phyloP scores from a whole-genome alignment of 2,329 filamentous ascomycete genomes.

The Sporothrix pallida region DNA sequence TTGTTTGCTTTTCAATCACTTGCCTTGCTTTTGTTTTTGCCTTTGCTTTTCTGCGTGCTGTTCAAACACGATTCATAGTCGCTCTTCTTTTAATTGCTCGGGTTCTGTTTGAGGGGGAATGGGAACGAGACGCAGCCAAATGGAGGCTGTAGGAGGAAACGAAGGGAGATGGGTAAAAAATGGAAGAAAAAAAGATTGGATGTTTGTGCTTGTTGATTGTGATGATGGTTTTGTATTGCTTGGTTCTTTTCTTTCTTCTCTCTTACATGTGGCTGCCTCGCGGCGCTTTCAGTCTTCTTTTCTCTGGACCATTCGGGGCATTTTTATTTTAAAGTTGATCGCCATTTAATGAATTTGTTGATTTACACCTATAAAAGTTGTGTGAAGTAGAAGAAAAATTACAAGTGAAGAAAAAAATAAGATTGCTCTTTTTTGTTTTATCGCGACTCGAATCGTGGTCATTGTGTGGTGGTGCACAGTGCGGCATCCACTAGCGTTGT shows the following conservation, averaged over 20 bases:
- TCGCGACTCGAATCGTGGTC: not conserved
- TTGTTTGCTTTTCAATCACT: not conserved
- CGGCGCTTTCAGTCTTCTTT: conserved; percentile 45
- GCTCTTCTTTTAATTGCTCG: not conserved
- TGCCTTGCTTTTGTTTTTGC: not conserved
- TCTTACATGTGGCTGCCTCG: conserved; percentile 49
- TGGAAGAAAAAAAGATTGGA: not conserved
- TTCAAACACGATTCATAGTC: not conserved
- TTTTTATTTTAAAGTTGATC: not conserved
- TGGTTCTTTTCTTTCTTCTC: conserved; percentile 36
- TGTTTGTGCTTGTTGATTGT: not conserved
- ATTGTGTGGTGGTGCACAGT: not conserved
- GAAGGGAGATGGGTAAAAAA: not conserved
- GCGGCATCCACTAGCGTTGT: not conserved
- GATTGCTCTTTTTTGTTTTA: not conserved
- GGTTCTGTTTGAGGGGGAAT: not conserved
- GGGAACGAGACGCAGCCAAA: not conserved
- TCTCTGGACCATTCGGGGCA: conserved; percentile 16
- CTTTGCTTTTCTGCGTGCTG: not conserved
- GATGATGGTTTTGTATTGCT: conserved; percentile 44
- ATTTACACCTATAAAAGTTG: not conserved
- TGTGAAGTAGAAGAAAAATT: not conserved
- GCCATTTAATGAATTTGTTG: conserved; percentile 18
- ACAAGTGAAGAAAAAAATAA: not conserved
- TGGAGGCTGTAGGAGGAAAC: not conserved